These are phyloP conservation scores for Cladosporium sp. DNA, from an alignment of 2,329 filamentous ascomycete genomes.

Conservation along the genomic window DNA sequence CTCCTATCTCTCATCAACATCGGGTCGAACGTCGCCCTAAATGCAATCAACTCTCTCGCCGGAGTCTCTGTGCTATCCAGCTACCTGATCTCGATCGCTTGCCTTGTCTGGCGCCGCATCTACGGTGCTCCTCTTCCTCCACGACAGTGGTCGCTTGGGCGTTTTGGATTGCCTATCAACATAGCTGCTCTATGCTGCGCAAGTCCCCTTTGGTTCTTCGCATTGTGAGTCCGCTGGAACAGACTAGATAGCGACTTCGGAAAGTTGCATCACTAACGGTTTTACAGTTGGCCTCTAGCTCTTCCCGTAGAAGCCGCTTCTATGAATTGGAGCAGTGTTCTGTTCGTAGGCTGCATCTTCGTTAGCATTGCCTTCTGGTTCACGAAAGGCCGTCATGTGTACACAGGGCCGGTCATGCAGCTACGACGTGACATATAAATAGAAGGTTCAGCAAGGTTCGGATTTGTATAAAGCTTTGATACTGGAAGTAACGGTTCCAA, in stretches of 20 bases:
- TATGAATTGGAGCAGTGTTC: slow-evolving; percentile 54
- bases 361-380: slow-evolving; percentile 19
- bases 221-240: slow-evolving; percentile 21
- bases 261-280: background rate
- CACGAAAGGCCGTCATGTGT: slow-evolving; percentile 21
- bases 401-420: slow-evolving; percentile 23
- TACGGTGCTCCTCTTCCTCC: slow-evolving; percentile 28
- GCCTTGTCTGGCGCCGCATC: slow-evolving; percentile 28
- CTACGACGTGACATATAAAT: slow-evolving; percentile 1
- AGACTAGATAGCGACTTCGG: slow-evolving; percentile 6
- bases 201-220: slow-evolving; percentile 28
- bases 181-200: slow-evolving; percentile 9
- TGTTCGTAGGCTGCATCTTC: slow-evolving; percentile 38
- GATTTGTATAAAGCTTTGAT: too few relatives aligned
- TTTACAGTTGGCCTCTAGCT: slow-evolving; percentile 19
- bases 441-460: too few relatives aligned
- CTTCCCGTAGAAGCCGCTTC: slow-evolving; percentile 36
- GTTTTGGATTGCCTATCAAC: slow-evolving; percentile 24
- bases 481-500: too few relatives aligned
- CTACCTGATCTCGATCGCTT: slow-evolving; percentile 31
- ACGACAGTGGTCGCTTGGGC: slow-evolving; percentile 27
- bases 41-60: slow-evolving; percentile 43
- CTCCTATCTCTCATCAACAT: slow-evolving; percentile 36
- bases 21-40: slow-evolving; percentile 42
- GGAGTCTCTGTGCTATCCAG: slow-evolving; percentile 39